phyloP scores from a whole-genome alignment of 305 asterid species.

The Fraxinus nigra region DNA sequence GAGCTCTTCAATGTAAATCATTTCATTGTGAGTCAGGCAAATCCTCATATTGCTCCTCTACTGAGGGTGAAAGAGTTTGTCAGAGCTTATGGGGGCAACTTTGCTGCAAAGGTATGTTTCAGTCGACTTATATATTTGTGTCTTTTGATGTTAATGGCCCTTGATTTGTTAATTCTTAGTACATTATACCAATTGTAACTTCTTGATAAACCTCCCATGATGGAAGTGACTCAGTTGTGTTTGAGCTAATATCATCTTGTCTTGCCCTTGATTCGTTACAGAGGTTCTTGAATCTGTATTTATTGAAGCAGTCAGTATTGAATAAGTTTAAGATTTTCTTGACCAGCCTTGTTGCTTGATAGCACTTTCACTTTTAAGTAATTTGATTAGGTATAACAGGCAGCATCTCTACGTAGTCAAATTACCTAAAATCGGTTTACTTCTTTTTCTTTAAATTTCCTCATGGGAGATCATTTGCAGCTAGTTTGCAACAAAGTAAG shows the following conservation, averaged over 20 bases:
- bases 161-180: background rate
- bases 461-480: background rate
- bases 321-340: background rate
- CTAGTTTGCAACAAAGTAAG: background rate
- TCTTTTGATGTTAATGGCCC: background rate
- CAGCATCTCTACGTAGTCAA: background rate
- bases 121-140: background rate
- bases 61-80: slow-evolving; percentile 78
- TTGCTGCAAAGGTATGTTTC: slow-evolving; percentile 81
- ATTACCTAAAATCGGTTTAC: background rate
- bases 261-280: background rate
- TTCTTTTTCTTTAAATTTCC: background rate
- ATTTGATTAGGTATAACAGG: background rate
- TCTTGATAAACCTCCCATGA: background rate
- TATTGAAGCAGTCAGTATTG: background rate
- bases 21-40: slow-evolving; percentile 93
- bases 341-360: background rate
- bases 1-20: slow-evolving; percentile 96
- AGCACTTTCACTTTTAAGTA: background rate
- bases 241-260: background rate
- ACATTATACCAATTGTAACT: background rate
- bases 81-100: slow-evolving; percentile 88
- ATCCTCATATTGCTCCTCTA: slow-evolving; percentile 88
- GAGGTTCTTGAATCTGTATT: background rate
- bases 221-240: background rate